These are phyloP conservation scores for Diaporthe sp. DNA, from an alignment of 2,329 filamentous ascomycete genomes.

Conservation along the genomic window DNA sequence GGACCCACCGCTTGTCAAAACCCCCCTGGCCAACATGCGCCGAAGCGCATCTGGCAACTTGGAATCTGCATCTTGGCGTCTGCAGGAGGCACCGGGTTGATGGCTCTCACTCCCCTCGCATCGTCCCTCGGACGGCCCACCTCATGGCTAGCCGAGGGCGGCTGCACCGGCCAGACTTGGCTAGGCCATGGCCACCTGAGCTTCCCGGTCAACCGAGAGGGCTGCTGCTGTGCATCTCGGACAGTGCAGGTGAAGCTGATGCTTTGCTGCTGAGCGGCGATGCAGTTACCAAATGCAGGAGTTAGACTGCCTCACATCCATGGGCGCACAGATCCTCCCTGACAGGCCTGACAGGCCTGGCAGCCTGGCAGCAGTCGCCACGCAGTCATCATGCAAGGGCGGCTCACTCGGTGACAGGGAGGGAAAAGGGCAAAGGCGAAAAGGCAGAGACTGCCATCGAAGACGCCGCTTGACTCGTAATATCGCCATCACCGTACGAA, in stretches of 20 bases:
- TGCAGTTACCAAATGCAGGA: conserved; percentile 10
- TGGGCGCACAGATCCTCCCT: not conserved
- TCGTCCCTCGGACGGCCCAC: not conserved
- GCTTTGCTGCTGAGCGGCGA: conserved; percentile 7
- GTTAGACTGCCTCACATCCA: not conserved
- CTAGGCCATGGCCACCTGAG: conserved; percentile 3
- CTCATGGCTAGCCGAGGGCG: conserved; percentile 3
- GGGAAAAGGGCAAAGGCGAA: not conserved
- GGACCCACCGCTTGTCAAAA: conserved; percentile 13
- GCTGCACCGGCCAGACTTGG: conserved; percentile 2
- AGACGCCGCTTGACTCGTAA: conserved; percentile 21
- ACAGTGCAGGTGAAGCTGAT: not conserved
- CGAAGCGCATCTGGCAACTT: conserved; percentile 25
- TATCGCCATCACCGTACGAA: conserved; percentile 19
- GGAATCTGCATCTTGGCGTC: conserved; percentile 32
- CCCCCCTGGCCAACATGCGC: not conserved
- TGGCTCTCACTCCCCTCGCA: not conserved
- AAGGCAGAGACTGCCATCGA: conserved; percentile 8
- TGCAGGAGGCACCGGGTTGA: conserved; percentile 28
- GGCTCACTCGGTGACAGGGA: conserved; percentile 18
- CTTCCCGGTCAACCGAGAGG: not conserved
- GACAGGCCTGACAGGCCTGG: not conserved
- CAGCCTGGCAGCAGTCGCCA: conserved; percentile 14
- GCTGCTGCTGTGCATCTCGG: not conserved
- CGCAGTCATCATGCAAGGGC: conserved; percentile 29